Evolutionary conservation across 2,329 filamentous ascomycete species (phyloP).

Genomic region (Trichocomaceae sp.): DNA sequence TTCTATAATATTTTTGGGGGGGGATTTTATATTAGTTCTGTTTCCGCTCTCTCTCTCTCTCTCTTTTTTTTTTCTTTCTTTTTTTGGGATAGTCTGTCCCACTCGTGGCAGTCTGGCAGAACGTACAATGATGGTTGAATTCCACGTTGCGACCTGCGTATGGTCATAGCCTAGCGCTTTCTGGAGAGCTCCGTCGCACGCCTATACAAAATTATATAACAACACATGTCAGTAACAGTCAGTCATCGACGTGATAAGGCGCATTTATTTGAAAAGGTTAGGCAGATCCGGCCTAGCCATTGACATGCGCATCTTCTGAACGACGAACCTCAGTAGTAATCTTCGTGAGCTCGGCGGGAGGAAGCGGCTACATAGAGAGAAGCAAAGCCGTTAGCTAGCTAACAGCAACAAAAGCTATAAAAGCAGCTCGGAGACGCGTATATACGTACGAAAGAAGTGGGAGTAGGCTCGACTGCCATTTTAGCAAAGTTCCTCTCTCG

Average conservation of each 20-base stretch:
- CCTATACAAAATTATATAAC: slow-evolving; percentile 46
- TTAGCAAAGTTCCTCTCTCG: not conserved
- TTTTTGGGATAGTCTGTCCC: too few relatives aligned
- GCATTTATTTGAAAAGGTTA: not conserved
- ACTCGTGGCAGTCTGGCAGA: not conserved
- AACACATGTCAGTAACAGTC: too few relatives aligned
- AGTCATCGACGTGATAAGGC: not conserved
- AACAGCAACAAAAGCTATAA: not conserved
- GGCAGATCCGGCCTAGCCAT: not conserved
- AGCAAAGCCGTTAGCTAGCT: not conserved
- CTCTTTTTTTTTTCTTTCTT: too few relatives aligned
- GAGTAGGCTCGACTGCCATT: slow-evolving; percentile 15
- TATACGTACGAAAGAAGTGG: slow-evolving; percentile 13
- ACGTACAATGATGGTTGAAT: slow-evolving; percentile 83
- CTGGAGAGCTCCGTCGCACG: slow-evolving; percentile 72
- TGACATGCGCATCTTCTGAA: not conserved
- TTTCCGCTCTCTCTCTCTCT: not conserved
- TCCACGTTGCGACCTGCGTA: slow-evolving; percentile 77
- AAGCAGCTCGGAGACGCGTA: not conserved
- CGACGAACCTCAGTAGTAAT: slow-evolving; percentile 71
- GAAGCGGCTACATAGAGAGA: slow-evolving; percentile 56
- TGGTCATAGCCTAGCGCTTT: slow-evolving; percentile 78
- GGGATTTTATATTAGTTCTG: not conserved
- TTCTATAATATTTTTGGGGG: slow-evolving; percentile 24
- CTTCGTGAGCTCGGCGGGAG: slow-evolving; percentile 70